phyloP scores from a whole-genome alignment of 257 asterid species.

The Marsdenia floribunda region DNA sequence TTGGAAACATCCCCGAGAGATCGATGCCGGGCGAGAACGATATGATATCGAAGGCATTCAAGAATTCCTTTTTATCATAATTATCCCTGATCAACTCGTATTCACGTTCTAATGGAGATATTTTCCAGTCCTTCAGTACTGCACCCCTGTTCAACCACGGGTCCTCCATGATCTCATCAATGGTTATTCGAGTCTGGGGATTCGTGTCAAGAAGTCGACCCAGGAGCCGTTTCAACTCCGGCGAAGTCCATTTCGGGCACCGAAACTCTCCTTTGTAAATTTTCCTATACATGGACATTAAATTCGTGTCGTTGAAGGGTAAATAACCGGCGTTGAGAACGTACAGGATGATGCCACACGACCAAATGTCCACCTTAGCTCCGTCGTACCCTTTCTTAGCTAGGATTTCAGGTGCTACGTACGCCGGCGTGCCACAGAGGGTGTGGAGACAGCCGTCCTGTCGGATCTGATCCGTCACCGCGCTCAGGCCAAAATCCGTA shows the following conservation, averaged over 20 bases:
- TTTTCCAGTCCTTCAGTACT: slow-evolving; percentile 40
- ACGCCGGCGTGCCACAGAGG: slow-evolving; percentile 34
- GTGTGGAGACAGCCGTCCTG: slow-evolving; percentile 36
- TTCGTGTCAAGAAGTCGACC: slow-evolving; percentile 47
- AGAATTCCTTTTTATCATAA: slow-evolving; percentile 28
- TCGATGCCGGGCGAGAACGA: slow-evolving; percentile 39
- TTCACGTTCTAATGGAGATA: not conserved
- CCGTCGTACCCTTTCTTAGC: slow-evolving; percentile 31
- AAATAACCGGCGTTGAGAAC: slow-evolving; percentile 32
- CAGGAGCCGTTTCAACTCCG: slow-evolving; percentile 17
- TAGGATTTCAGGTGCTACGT: slow-evolving; percentile 32
- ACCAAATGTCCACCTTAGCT: slow-evolving; percentile 36
- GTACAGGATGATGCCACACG: slow-evolving; percentile 29
- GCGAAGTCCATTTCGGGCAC: slow-evolving; percentile 32
- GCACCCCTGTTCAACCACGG: slow-evolving; percentile 61
- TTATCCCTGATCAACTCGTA: slow-evolving; percentile 7
- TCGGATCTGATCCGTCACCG: slow-evolving; percentile 28
- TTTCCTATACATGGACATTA: slow-evolving; percentile 32
- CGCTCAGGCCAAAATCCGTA: slow-evolving; percentile 32
- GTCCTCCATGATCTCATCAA: slow-evolving; percentile 57
- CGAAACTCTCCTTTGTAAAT: slow-evolving; percentile 30
- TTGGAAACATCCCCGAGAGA: slow-evolving; percentile 35
- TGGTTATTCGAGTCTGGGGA: slow-evolving; percentile 59
- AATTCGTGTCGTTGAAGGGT: slow-evolving; percentile 30
- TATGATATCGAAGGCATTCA: slow-evolving; percentile 40